Conservation (phyloP, 345 rosid genomes). For the Syzygium grande region DNA sequence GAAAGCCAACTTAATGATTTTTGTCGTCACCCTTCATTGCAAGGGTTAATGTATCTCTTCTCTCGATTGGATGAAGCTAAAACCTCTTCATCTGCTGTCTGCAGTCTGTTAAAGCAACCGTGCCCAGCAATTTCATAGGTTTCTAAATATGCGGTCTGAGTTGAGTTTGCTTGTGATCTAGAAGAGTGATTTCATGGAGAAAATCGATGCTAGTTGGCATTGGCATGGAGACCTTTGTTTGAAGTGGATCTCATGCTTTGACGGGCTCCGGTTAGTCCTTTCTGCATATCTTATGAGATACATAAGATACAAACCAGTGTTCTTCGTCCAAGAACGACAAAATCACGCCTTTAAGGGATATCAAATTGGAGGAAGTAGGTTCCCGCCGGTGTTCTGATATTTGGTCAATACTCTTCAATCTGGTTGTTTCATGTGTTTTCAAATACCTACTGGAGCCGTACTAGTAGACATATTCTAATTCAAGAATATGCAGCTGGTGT, state of each 20-base stretch:
- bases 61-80: neutral
- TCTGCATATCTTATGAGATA: neutral
- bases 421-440: neutral
- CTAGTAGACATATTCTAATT: neutral
- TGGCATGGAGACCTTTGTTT: neutral
- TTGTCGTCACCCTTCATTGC: neutral
- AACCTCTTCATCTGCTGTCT: neutral
- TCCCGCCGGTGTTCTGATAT: neutral
- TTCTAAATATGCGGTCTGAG: neutral
- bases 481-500: neutral
- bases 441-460: neutral
- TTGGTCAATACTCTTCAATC: neutral
- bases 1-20: neutral
- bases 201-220: neutral
- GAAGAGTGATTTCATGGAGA: neutral
- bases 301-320: neutral
- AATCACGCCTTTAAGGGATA: neutral
- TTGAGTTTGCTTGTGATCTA: neutral
- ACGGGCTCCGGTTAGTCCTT: neutral
- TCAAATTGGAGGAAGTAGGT: neutral
- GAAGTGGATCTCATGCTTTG: neutral
- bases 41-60: neutral
- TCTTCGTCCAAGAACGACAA: neutral
- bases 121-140: neutral
- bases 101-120: neutral